These are phyloP conservation scores for Osmanthus fragrans DNA, from an alignment of 257 asterid genomes.

Conservation along the genomic window DNA sequence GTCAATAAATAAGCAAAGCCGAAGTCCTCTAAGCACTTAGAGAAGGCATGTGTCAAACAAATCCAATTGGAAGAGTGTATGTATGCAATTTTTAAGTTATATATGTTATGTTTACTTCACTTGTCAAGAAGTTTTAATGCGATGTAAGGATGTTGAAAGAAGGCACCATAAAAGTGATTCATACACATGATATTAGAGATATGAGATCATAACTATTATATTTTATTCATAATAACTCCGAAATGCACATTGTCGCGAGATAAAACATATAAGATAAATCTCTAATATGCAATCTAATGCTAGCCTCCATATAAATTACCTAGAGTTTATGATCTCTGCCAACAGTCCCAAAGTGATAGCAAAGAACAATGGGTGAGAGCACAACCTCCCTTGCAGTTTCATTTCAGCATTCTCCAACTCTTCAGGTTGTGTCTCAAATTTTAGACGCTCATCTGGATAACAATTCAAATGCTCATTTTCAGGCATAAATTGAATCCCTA, in stretches of 20 bases:
- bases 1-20: slow-evolving; percentile 1
- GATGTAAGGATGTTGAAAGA: background rate
- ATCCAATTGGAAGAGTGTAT: background rate
- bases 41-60: background rate
- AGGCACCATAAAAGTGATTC: slow-evolving; percentile 9
- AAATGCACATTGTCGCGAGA: slow-evolving; percentile 1
- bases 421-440: slow-evolving; percentile 38
- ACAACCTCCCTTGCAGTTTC: slow-evolving; percentile 44
- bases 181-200: background rate
- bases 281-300: slow-evolving; percentile 5
- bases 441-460: slow-evolving; percentile 45
- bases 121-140: background rate
- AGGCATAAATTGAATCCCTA: background rate
- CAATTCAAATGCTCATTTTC: slow-evolving; percentile 18
- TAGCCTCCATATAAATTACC: slow-evolving; percentile 41
- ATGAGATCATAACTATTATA: background rate
- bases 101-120: background rate
- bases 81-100: slow-evolving; percentile 2
- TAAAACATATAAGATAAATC: slow-evolving; percentile 6
- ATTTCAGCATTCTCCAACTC: slow-evolving; percentile 33
- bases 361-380: slow-evolving; percentile 77
- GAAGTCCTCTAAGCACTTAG: background rate
- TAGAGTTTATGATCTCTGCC: slow-evolving; percentile 93
- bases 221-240: background rate
- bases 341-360: slow-evolving; percentile 81